These are phyloP conservation scores for Aureobasidium sp. DNA, from an alignment of 2,329 filamentous ascomycete genomes.

Conservation along the genomic window DNA sequence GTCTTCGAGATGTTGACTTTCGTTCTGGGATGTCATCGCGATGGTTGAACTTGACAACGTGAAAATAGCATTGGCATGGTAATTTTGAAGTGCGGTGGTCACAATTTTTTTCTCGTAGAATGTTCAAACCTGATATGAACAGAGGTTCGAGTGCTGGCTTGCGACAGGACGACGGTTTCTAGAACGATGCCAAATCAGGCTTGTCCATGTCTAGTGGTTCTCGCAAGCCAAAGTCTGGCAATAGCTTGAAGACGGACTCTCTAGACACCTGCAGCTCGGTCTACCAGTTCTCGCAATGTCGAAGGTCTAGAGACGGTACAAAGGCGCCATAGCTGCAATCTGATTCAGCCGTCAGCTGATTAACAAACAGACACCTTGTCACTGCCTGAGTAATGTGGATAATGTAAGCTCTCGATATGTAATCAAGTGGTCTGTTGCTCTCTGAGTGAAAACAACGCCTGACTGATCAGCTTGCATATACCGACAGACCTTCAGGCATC, in stretches of 20 bases:
- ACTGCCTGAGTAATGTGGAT: too few relatives aligned
- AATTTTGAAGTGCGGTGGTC: too few relatives aligned
- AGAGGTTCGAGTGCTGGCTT: neutral
- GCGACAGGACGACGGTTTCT: too few relatives aligned
- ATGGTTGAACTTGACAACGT: too few relatives aligned
- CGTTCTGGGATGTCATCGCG: too few relatives aligned
- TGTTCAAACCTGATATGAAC: neutral
- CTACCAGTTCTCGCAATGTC: neutral
- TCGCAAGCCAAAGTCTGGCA: neutral
- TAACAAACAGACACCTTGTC: too few relatives aligned
- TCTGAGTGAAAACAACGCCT: neutral
- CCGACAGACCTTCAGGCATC: neutral
- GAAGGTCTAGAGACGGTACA: neutral
- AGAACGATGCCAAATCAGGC: neutral
- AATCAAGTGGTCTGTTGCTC: neutral
- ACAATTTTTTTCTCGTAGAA: too few relatives aligned
- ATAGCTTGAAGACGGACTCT: neutral
- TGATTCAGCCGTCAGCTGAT: neutral
- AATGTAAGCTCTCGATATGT: neutral
- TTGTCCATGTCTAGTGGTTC: neutral
- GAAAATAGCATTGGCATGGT: too few relatives aligned
- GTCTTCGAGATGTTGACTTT: too few relatives aligned
- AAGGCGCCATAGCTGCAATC: neutral
- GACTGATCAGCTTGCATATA: neutral
- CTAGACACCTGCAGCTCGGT: neutral